Percentiles rank a stretch among this genome's conserved stretches.
Conservation (phyloP, 176 grass and related monocot genomes). For the Musa itinerans region DNA sequence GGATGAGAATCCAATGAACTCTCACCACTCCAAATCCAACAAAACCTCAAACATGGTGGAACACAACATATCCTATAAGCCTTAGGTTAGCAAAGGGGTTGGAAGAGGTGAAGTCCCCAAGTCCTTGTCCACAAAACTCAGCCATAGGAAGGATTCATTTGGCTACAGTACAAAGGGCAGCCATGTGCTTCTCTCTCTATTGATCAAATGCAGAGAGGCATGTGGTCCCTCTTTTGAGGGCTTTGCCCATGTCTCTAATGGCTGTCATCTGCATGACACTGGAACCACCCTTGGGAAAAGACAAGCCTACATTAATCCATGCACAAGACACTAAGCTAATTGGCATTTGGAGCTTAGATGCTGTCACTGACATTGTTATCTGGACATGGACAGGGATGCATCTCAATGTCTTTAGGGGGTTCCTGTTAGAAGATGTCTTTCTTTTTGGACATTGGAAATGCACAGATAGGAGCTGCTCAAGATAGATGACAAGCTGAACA, state of each 20-base stretch:
- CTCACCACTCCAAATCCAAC: too few species aligned
- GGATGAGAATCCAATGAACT: too few species aligned
- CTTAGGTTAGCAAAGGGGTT: too few species aligned
- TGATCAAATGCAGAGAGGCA: background rate
- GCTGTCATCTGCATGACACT: slow-evolving; percentile 5
- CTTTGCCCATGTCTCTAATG: background rate
- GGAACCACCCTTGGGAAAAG: slow-evolving; percentile 2
- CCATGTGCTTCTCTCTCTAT: background rate
- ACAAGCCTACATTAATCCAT: background rate
- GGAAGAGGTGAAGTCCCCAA: too few species aligned
- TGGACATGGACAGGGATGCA: background rate
- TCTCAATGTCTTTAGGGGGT: background rate
- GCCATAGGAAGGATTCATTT: background rate
- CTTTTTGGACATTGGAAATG: background rate
- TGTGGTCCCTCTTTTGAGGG: background rate
- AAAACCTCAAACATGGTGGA: too few species aligned
- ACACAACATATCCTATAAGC: too few species aligned
- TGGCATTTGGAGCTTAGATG: background rate
- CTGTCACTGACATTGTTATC: background rate
- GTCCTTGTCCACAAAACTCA: too few species aligned
- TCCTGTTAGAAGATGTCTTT: too few species aligned
- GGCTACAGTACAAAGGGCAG: background rate
- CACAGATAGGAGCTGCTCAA: too few species aligned
- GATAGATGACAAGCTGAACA: background rate
- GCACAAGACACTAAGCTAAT: background rate